Evolutionary conservation across 164 flowering plant species (phyloP).

Genomic region (Santalum album): DNA sequence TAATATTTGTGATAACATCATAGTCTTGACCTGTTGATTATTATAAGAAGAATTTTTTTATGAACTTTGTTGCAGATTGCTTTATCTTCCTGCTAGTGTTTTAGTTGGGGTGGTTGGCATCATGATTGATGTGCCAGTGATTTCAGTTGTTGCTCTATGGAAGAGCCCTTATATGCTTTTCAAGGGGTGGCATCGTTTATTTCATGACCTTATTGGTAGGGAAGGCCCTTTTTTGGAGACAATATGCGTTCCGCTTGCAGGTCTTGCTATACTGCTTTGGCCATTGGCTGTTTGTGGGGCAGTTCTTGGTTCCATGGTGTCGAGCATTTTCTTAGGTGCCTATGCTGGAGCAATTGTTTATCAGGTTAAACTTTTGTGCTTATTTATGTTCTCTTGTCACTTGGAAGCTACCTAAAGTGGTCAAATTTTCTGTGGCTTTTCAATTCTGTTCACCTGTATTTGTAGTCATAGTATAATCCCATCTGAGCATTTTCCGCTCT

Average conservation of each 20-base stretch:
- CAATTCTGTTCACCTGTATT: no score
- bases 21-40: no score
- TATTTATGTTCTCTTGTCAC: background rate
- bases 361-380: constrained; percentile 40
- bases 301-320: constrained; percentile 48
- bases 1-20: no score
- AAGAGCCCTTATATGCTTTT: constrained; percentile 87
- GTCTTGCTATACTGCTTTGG: constrained; percentile 86
- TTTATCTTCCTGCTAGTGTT: constrained; percentile 54
- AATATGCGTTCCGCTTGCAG: constrained; percentile 93
- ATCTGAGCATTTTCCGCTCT: background rate
- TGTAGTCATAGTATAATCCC: no score
- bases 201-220: constrained; percentile 87
- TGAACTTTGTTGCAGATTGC: constrained; percentile 37
- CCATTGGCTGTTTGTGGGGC: constrained; percentile 77
- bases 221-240: constrained; percentile 97
- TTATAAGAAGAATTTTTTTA: background rate
- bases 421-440: no score
- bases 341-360: constrained; percentile 75
- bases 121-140: constrained; percentile 46
- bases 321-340: constrained; percentile 69
- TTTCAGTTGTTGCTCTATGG: constrained; percentile 51
- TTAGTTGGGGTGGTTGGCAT: constrained; percentile 53
- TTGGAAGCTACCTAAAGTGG: background rate
- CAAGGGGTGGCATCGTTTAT: constrained; percentile 84